Base-by-base conservation (phyloP, 768 basidiomycete genomes). In the Chalciporus chontae region DNA sequence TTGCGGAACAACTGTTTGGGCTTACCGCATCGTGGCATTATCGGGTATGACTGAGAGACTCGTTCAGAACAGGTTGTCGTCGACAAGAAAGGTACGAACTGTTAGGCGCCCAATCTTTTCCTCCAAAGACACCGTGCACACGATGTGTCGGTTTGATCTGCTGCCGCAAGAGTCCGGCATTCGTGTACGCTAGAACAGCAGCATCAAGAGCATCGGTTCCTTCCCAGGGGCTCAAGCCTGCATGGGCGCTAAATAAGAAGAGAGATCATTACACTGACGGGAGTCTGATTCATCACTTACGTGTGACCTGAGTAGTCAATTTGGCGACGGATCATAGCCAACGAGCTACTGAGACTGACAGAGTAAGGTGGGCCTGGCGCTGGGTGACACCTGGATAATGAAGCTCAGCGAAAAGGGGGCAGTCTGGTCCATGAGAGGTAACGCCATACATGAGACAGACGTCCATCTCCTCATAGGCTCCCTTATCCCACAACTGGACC, bases 121-220 rank as follows among this genome's bases (percentile, higher is more conserved):
- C 89, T 55, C 78, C 76, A 58, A 93, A 81, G 40, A 91, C 78
- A 0, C 90, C 89, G 59, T 94, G 90, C 3, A 90, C 79, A 34
- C 90, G 83, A 54, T 85, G 80, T 0, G 83, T 82, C 0, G 92
- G 88, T 46, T 77, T 75, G 14, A 90, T 74, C 58, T 94, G 92
- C 65, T 94, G 92, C 14, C 92, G 80, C 21, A 94, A 74, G 7
- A 83, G 81, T 0, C 87, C 83, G 23, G 94, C 82, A 46, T 83
- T 87, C 43, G 78, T 85, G 62, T 94, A 93, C 4, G 87, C 85
- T 3, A 90, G 74, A 5, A 92, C 85, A n/a, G 89, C 90, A 0
- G 92, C 92, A 61, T 94, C 91, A 11, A 92, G 68, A 1, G 90
- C 84, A 54, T 93, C 92, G 52, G 73, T 76, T 2, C 89, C 90